Evolutionary conservation across 352 stramenopile species (phyloP), one percentile per base, ranked within the genome.

Genomic region (Phytophthora quininea): DNA sequence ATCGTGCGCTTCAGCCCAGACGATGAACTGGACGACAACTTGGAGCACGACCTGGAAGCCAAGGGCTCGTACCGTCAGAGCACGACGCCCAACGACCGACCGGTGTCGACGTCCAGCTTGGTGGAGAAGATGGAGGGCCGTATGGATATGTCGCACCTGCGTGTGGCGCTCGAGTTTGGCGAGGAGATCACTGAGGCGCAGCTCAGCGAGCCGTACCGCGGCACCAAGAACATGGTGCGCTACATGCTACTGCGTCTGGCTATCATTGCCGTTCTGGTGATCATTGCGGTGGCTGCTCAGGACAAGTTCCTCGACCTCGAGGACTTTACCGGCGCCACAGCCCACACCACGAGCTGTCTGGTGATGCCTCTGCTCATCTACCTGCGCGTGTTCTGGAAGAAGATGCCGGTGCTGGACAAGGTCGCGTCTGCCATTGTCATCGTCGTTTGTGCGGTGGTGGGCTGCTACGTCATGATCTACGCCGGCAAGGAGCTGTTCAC

Each of bases 361-460:
- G 55, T 74, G 10, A 56, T 85, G 37, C 74, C 74, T 10, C 68
- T 81, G 48, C 47, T 76, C 3, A 71, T 86, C 14, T 74, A 86
- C 47, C 62, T 83, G 40, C 79, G 73, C 67, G 61, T 58, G 6
- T 70, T 67, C 38, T 73, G 58, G 68, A 65, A 40, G 57, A 79
- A 53, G 59, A 38, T 69, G 10, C 73, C 79, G 15, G 53, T 76
- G 7, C 60, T 65, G 15, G 74, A 84, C 59, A 78, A 85, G 56
- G 63, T 74, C 58, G 43, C 43, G 12, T 49, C 43, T 24, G 3
- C 2, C 14, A 8, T 49, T 6, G 43, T 49, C 14, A 49, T 49
- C 15, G 15, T 49, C 3, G 43, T 29, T 12, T 49, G 43, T 8
- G 43, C 43, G 4, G 15, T 49, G 6, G 43, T 24, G 43, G 43